Conservation (phyloP, 1,284 basidiomycete species). For the Sporisorium reilianum region DNA sequence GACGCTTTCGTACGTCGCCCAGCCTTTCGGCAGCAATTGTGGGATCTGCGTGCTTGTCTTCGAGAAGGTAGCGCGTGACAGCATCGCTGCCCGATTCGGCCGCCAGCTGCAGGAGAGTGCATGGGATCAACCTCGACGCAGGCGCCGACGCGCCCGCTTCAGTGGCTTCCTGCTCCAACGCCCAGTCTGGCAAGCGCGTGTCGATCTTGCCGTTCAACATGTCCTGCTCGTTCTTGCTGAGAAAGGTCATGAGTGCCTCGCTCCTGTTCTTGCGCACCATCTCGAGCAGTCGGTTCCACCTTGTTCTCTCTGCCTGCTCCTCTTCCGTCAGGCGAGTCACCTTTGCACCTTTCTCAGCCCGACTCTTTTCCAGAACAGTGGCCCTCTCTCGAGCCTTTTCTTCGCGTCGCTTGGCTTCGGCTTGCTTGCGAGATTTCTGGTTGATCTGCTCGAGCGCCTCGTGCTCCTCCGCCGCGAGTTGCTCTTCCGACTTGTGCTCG, state of each 20-base stretch:
- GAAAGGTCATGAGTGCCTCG: slow-evolving; percentile 83
- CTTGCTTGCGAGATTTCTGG: slow-evolving; percentile 39
- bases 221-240: slow-evolving; percentile 78
- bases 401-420: slow-evolving; percentile 49
- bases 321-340: slow-evolving; percentile 36
- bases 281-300: slow-evolving; percentile 76
- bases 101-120: slow-evolving; percentile 84
- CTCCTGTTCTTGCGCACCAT: slow-evolving; percentile 88
- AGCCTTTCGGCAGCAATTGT: slow-evolving; percentile 74
- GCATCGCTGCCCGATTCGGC: slow-evolving; percentile 81
- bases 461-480: slow-evolving; percentile 75
- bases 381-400: slow-evolving; percentile 44
- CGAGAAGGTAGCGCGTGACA: slow-evolving; percentile 81
- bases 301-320: slow-evolving; percentile 39
- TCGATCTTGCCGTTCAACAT: slow-evolving; percentile 69
- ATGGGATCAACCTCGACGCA: slow-evolving; percentile 44
- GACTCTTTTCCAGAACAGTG: slow-evolving; percentile 26
- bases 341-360: slow-evolving; percentile 29
- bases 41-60: slow-evolving; percentile 84
- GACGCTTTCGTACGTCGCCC: slow-evolving; percentile 26
- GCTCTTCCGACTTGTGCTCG: slow-evolving; percentile 86
- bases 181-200: slow-evolving; percentile 57
- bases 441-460: slow-evolving; percentile 42
- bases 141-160: slow-evolving; percentile 64
- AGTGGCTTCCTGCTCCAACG: slow-evolving; percentile 48